Conservation (phyloP, 805 yeast species). For the Kodamaea kakaduensis region DNA sequence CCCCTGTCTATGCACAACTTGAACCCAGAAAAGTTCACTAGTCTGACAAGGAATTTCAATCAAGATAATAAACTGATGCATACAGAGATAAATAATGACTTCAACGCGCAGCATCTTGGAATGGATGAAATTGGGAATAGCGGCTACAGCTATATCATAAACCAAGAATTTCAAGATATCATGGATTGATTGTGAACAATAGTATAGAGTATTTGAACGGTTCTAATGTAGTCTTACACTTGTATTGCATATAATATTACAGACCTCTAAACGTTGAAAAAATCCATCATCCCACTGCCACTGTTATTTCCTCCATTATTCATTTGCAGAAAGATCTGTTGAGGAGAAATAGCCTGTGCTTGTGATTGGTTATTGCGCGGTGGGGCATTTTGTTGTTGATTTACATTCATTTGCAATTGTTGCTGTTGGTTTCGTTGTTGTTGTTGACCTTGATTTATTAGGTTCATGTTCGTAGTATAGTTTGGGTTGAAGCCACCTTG, state of each 20-base stretch:
- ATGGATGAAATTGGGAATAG: constrained; percentile 11
- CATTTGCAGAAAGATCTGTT: constrained; percentile 35
- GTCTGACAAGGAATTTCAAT: constrained; percentile 1
- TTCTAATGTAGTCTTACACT: background rate
- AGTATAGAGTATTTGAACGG: background rate
- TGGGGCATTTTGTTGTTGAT: constrained; percentile 6
- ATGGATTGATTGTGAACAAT: constrained; percentile 11
- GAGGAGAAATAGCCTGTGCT: constrained; percentile 31
- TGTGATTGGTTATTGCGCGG: constrained; percentile 7
- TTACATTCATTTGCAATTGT: constrained; percentile 7
- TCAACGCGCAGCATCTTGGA: too few relatives aligned
- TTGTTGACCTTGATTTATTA: constrained; percentile 10
- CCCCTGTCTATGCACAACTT: constrained; percentile 7
- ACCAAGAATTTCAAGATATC: constrained; percentile 33
- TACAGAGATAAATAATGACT: too few relatives aligned
- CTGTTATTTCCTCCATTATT: constrained; percentile 13
- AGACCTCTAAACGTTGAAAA: constrained; percentile 18
- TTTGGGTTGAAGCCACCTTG: constrained; percentile 9
- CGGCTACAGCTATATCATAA: constrained; percentile 37
- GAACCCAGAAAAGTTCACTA: constrained; percentile 6
- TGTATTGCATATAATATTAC: constrained; percentile 8
- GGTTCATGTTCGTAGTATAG: constrained; percentile 10
- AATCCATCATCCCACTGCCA: constrained; percentile 21
- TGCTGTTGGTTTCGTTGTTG: constrained; percentile 7
- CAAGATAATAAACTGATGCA: background rate